phyloP scores from a whole-genome alignment of 495 filamentous ascomycete species.

The Aspergillus hancockii region DNA sequence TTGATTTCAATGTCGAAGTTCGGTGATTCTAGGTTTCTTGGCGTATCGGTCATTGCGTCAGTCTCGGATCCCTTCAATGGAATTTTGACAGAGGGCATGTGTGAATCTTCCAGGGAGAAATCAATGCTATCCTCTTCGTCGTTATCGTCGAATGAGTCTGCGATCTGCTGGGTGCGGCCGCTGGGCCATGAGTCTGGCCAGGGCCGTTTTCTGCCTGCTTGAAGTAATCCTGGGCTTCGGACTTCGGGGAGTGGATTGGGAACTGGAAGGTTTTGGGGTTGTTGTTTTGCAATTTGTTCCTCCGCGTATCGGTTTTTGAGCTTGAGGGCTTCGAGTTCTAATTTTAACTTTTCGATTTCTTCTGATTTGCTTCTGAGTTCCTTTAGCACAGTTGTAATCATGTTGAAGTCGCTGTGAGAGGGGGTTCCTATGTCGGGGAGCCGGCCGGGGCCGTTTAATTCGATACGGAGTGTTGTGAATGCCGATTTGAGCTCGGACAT shows the following conservation, averaged over 20 bases:
- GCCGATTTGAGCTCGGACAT: constrained; percentile 48
- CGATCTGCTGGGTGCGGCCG: constrained; percentile 29
- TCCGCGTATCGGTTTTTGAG: constrained; percentile 42
- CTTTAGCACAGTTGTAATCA: constrained; percentile 47
- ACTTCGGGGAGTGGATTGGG: constrained; percentile 34
- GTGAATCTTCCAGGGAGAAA: constrained; percentile 23
- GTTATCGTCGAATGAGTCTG: constrained; percentile 41
- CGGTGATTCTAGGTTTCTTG: constrained; percentile 15
- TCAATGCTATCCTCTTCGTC: constrained; percentile 35
- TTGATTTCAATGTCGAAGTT: constrained; percentile 21
- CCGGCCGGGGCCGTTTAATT: constrained; percentile 37
- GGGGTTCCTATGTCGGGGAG: constrained; percentile 20
- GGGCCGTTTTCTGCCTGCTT: constrained; percentile 38
- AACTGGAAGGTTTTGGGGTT: neutral
- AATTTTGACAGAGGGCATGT: constrained; percentile 25
- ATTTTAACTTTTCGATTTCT: constrained; percentile 47
- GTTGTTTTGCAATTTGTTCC: constrained; percentile 26
- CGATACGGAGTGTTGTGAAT: constrained; percentile 45
- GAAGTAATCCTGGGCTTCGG: constrained; percentile 40
- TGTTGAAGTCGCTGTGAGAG: constrained; percentile 33
- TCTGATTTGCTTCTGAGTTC: constrained; percentile 48
- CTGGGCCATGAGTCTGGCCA: constrained; percentile 36
- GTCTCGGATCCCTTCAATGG: constrained; percentile 28
- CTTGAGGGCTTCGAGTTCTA: constrained; percentile 49
- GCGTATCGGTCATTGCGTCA: constrained; percentile 1